Conservation (phyloP, 2,329 filamentous ascomycete genomes). For the Zelopaecilomyces penicillatus region DNA sequence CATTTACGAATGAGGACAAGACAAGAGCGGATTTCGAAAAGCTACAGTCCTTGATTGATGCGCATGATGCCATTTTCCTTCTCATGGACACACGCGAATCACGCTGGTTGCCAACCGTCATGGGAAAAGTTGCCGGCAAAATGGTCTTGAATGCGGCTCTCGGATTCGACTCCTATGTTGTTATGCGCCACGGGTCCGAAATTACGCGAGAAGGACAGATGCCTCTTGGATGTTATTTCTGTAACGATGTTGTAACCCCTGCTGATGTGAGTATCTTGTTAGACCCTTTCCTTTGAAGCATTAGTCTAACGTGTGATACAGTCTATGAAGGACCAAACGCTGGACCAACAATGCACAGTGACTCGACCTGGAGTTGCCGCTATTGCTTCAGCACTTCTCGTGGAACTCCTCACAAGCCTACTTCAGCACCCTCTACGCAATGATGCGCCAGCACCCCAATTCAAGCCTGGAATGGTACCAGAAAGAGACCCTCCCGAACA, state of each 20-base stretch:
- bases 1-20: slow-evolving; percentile 63
- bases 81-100: slow-evolving; percentile 95
- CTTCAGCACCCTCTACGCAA: slow-evolving; percentile 76
- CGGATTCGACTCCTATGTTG: slow-evolving; percentile 93
- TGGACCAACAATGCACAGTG: slow-evolving; percentile 97
- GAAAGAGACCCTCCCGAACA: slow-evolving; percentile 50
- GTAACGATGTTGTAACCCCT: slow-evolving; percentile 93
- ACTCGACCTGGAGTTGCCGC: slow-evolving; percentile 87
- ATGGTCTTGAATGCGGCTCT: slow-evolving; percentile 95
- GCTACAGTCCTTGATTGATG: slow-evolving; percentile 65
- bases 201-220: slow-evolving; percentile 46
- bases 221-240: slow-evolving; percentile 92
- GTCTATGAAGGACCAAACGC: slow-evolving; percentile 88
- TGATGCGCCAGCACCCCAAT: slow-evolving; percentile 48
- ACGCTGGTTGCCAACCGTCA: slow-evolving; percentile 89
- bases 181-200: slow-evolving; percentile 86
- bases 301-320: slow-evolving; percentile 26
- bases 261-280: slow-evolving; percentile 62
- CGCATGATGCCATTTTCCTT: slow-evolving; percentile 90
- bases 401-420: slow-evolving; percentile 81
- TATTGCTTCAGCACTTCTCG: slow-evolving; percentile 82
- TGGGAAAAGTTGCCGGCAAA: slow-evolving; percentile 88
- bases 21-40: slow-evolving; percentile 67
- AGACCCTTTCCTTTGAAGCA: not conserved
- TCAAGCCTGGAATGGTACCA: slow-evolving; percentile 30